Evolutionary conservation across 306 rosid species (phyloP).

Genomic region (Gastrolobium bilobum): DNA sequence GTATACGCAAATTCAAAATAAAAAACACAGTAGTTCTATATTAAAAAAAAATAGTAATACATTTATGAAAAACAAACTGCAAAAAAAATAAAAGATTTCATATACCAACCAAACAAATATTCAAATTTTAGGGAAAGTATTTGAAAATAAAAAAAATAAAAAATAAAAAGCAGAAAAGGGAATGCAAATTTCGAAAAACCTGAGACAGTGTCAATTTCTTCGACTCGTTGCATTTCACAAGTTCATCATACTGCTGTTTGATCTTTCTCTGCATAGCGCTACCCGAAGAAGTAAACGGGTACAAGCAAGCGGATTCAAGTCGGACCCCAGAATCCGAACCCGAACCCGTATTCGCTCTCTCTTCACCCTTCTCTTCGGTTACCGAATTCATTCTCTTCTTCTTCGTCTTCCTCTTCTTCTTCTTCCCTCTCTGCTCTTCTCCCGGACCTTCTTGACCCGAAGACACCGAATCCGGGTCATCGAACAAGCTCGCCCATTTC

Average conservation of each 20-base stretch:
- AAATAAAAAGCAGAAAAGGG: neutral
- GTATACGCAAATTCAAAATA: neutral
- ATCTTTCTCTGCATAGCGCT: conserved; percentile 87
- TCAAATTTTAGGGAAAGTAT: neutral
- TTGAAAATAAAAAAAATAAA: neutral
- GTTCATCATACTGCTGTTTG: conserved; percentile 84
- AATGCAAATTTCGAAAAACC: conserved; percentile 49
- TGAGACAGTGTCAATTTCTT: conserved; percentile 75
- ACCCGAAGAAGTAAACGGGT: conserved; percentile 80
- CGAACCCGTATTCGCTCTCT: conserved; percentile 46
- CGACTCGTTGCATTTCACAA: conserved; percentile 69
- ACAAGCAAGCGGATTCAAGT: conserved; percentile 62
- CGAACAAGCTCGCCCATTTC: conserved; percentile 64
- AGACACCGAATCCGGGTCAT: conserved; percentile 39
- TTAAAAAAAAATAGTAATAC: neutral
- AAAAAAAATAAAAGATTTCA: neutral
- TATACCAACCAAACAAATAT: conserved; percentile 1
- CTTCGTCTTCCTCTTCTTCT: conserved; percentile 76
- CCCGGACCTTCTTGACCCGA: conserved; percentile 39
- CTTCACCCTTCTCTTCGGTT: conserved; percentile 46
- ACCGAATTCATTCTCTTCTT: conserved; percentile 60
- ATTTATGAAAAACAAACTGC: neutral
- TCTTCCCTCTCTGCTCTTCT: conserved; percentile 59
- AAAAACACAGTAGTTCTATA: neutral
- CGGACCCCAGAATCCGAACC: conserved; percentile 54